A percentile compares a stretch with the other conserved stretches of the same genome.
Conservation (phyloP, 805 yeast species). For the Myxozyma vanderwaltii region DNA sequence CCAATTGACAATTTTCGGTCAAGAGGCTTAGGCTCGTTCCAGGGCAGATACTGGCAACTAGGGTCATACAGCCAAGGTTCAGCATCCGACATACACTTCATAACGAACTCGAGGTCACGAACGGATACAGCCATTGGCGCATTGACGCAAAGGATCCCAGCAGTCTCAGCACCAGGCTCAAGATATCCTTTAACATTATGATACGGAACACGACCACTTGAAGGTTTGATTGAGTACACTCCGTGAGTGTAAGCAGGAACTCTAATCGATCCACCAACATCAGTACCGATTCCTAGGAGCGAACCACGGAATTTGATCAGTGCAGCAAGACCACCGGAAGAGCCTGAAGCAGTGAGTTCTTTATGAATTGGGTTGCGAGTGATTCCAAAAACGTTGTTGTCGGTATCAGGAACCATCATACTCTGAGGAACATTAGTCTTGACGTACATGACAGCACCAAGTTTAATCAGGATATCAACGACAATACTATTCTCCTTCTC, state of each 20-base stretch:
- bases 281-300: slow-evolving; percentile 57
- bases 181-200: slow-evolving; percentile 39
- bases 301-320: slow-evolving; percentile 52
- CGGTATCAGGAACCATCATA: slow-evolving; percentile 60
- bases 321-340: slow-evolving; percentile 58
- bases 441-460: slow-evolving; percentile 63
- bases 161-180: slow-evolving; percentile 40
- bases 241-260: slow-evolving; percentile 52
- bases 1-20: slow-evolving; percentile 32
- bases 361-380: slow-evolving; percentile 54
- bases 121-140: slow-evolving; percentile 70
- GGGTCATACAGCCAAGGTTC: slow-evolving; percentile 51
- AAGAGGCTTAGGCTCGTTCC: slow-evolving; percentile 49
- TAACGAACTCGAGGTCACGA: slow-evolving; percentile 69
- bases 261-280: slow-evolving; percentile 56
- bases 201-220: slow-evolving; percentile 49
- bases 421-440: slow-evolving; percentile 60
- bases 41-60: slow-evolving; percentile 52
- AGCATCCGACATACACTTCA: slow-evolving; percentile 48
- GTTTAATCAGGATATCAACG: slow-evolving; percentile 49
- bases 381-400: slow-evolving; percentile 57
- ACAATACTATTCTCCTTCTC: slow-evolving; percentile 49
- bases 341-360: slow-evolving; percentile 55
- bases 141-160: slow-evolving; percentile 58
- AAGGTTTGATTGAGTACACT: slow-evolving; percentile 50